A percentile compares a stretch with the other conserved stretches of the same genome.
Evolutionary conservation across 208 protist genomes (phyloP).

Genomic region (Leishmania tropica): DNA sequence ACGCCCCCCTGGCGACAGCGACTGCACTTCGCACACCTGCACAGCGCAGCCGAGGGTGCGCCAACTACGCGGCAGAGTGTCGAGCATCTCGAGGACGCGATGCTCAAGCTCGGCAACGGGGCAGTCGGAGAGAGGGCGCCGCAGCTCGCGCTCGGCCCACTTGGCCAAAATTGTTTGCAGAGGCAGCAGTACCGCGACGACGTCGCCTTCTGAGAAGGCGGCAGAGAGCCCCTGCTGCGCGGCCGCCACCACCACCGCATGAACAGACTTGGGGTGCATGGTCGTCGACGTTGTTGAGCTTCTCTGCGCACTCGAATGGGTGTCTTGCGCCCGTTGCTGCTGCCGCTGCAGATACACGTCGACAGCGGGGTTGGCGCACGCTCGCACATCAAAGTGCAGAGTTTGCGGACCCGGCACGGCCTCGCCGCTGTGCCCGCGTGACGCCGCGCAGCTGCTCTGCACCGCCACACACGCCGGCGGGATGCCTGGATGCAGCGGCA

Average conservation of each 20-base stretch:
- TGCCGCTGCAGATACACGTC: neutral
- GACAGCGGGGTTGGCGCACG: neutral
- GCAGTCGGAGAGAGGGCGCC: neutral
- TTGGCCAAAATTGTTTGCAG: slow-evolving; percentile 35
- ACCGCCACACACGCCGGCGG: slow-evolving; percentile 17
- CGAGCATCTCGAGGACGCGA: slow-evolving; percentile 14
- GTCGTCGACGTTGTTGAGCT: neutral
- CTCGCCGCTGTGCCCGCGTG: neutral
- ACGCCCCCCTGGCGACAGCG: slow-evolving; percentile 29
- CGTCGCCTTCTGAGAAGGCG: slow-evolving; percentile 57
- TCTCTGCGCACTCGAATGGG: neutral
- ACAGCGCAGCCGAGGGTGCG: slow-evolving; percentile 53
- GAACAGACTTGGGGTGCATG: neutral
- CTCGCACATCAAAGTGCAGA: neutral
- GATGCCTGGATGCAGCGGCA: slow-evolving; percentile 24
- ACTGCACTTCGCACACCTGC: slow-evolving; percentile 67
- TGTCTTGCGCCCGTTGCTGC: neutral
- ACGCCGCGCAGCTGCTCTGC: slow-evolving; percentile 1
- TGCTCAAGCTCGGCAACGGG: slow-evolving; percentile 7
- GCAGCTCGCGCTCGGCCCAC: slow-evolving; percentile 34
- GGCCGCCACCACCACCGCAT: slow-evolving; percentile 3
- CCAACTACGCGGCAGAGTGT: slow-evolving; percentile 48
- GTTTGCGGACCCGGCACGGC: neutral
- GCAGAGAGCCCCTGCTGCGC: slow-evolving; percentile 24
- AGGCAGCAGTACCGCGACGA: slow-evolving; percentile 67